Evolutionary conservation across 2,329 filamentous ascomycete species (phyloP), one percentile per base, ranked within the genome.

Genomic region (Rhinocladiella mackenziei): DNA sequence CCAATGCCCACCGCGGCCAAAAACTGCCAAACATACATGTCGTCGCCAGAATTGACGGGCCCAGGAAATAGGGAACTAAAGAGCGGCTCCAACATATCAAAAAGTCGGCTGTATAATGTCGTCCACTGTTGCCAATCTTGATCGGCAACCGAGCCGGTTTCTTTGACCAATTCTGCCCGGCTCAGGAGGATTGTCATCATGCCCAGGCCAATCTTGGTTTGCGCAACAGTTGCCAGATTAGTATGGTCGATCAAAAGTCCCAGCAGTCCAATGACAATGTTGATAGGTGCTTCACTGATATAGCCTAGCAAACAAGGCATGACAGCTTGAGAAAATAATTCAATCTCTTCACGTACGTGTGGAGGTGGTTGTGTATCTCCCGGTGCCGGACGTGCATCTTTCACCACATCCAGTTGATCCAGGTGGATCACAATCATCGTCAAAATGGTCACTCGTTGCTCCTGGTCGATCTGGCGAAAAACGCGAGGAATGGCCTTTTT

Each of bases 1-100:
- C 87, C 89, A 54, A 95, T 92, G 51, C 92, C 92, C 67, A 96
- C 88, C 9, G 91, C 89, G 6, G 92, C 92, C 54, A 98, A 76
- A 64, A 97, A 94, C 67, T 97, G 91, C 92, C 92, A 98, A 28
- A 97, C 88, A 61, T 97, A 94, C 60, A 95, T 84, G 60, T 98
- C 92, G 56, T 96, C 89, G 37, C 86, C 86, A 5, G 86, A 83
- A 54, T 87, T 89, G 60, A 94, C 86, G n/a, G 84, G 84, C 14
- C 85, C 86, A 0, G 91, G 89, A 78, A 98, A 98, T 52, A 96
- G 83, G 57, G 84, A 78, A 9, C 84, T 83, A 34, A 97, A 76
- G 5, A 83, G 82, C 1, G 86, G 86, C 65, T 97, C 91, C 13
- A 97, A 73, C 5, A 79, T 77, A 63, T 92, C 87, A 67, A 98